phyloP scores from a whole-genome alignment of 495 filamentous ascomycete species.

The Podospora comata region DNA sequence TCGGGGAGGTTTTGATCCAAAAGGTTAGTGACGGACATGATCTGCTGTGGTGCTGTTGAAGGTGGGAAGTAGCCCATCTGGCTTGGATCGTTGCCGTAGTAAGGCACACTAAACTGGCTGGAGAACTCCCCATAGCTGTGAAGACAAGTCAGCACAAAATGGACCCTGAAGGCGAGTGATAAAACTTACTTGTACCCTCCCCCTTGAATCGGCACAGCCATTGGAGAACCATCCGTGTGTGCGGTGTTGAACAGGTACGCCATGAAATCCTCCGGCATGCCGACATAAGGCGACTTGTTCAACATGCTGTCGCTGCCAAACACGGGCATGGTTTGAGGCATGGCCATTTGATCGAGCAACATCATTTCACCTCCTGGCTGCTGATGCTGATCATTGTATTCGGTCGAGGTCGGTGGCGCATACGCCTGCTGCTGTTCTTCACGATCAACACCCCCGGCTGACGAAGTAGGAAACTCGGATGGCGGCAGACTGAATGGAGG shows the following conservation, averaged over 20 bases:
- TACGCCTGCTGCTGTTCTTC: conserved; percentile 33
- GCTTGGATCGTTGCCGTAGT: conserved; percentile 48
- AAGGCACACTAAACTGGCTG: conserved; percentile 48
- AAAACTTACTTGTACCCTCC: conserved; percentile 46
- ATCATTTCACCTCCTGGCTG: conserved; percentile 52
- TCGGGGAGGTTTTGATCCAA: conserved; percentile 80
- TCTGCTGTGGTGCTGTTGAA: conserved; percentile 59
- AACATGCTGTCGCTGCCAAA: conserved; percentile 75
- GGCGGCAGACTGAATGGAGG: conserved; percentile 55
- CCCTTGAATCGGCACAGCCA: conserved; percentile 45
- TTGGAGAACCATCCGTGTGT: conserved; percentile 41
- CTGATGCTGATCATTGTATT: conserved; percentile 45
- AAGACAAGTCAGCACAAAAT: conserved; percentile 25
- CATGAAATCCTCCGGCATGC: conserved; percentile 88
- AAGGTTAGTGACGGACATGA: conserved; percentile 86
- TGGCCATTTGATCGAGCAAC: conserved; percentile 63
- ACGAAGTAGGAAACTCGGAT: conserved; percentile 46
- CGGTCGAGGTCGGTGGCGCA: conserved; percentile 38
- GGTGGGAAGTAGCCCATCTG: conserved; percentile 53
- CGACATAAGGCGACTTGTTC: conserved; percentile 77
- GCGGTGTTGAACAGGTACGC: conserved; percentile 84
- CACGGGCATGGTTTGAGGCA: conserved; percentile 70
- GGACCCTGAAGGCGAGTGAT: neutral
- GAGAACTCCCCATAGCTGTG: conserved; percentile 50
- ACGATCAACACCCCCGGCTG: conserved; percentile 28